These are phyloP conservation scores for Saccharomyces hybrid DNA, from an alignment of 1,139 yeast genomes.

Conservation along the genomic window DNA sequence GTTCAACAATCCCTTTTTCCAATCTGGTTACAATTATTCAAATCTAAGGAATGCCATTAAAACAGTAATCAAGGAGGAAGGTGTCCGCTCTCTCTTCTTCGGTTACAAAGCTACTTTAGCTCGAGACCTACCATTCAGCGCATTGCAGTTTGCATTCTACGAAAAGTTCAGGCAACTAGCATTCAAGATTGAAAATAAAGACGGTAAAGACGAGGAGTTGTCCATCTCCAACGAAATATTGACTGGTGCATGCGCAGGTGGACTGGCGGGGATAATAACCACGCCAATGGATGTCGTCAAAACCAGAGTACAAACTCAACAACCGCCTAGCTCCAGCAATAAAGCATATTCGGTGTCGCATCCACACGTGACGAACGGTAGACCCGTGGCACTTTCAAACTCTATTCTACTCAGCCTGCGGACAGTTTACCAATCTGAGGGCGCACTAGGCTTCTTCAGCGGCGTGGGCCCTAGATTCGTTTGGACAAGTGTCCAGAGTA, in stretches of 20 bases:
- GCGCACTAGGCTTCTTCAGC: slow-evolving; percentile 70
- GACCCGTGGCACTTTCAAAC: slow-evolving; percentile 36
- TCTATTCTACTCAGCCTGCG: slow-evolving; percentile 57
- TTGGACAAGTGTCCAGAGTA: slow-evolving; percentile 94
- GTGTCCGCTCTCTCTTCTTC: slow-evolving; percentile 65
- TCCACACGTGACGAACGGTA: slow-evolving; percentile 8
- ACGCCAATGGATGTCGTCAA: slow-evolving; percentile 89
- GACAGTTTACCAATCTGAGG: slow-evolving; percentile 68
- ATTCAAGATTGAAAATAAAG: slow-evolving; percentile 32
- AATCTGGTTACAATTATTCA: slow-evolving; percentile 79
- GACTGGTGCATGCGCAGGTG: slow-evolving; percentile 97
- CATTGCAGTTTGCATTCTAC: slow-evolving; percentile 90
- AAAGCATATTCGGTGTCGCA: not conserved
- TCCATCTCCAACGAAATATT: slow-evolving; percentile 57
- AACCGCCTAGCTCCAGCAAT: slow-evolving; percentile 9
- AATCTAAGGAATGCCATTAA: slow-evolving; percentile 61
- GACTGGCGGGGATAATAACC: slow-evolving; percentile 78
- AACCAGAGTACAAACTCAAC: slow-evolving; percentile 83
- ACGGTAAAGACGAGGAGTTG: slow-evolving; percentile 35
- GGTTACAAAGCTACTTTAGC: slow-evolving; percentile 91
- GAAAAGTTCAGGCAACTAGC: slow-evolving; percentile 72
- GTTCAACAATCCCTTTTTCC: slow-evolving; percentile 68
- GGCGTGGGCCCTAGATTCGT: slow-evolving; percentile 95
- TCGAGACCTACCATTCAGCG: slow-evolving; percentile 90
- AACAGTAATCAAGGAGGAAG: slow-evolving; percentile 62